Conservation (phyloP, 352 stramenopile genomes). For the Phytophthora pini region DNA sequence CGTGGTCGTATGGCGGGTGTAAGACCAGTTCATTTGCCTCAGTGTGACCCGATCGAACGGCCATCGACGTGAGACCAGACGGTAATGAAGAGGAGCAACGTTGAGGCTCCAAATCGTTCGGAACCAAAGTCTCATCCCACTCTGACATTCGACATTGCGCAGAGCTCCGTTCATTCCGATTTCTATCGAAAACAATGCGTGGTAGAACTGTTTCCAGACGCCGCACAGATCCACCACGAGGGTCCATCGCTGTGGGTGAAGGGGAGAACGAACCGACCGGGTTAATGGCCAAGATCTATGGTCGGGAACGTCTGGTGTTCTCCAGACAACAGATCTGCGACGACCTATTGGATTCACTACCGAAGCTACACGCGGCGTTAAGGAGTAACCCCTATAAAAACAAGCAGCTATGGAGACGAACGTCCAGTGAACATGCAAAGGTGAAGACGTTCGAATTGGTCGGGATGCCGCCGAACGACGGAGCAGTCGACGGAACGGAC, state of each 20-base stretch:
- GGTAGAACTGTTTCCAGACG: not conserved
- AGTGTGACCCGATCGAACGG: not conserved
- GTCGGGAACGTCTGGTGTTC: constrained; percentile 31
- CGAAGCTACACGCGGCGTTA: constrained; percentile 42
- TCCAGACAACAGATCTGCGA: constrained; percentile 36
- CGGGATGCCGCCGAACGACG: constrained; percentile 27
- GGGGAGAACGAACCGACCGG: constrained; percentile 10
- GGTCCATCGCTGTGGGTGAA: constrained; percentile 13
- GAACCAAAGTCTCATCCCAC: constrained; percentile 12
- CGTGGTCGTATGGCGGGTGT: constrained; percentile 10
- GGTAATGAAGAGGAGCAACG: constrained; percentile 23
- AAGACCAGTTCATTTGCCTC: constrained; percentile 1
- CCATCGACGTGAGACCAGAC: constrained; percentile 23
- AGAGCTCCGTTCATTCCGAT: constrained; percentile 16
- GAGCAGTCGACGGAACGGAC: constrained; percentile 23
- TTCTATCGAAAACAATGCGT: not conserved
- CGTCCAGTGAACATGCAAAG: constrained; percentile 5
- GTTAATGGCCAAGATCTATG: constrained; percentile 20
- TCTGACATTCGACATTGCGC: constrained; percentile 15
- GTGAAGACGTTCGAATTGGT: constrained; percentile 47
- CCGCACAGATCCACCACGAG: constrained; percentile 14
- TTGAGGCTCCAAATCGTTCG: constrained; percentile 19
- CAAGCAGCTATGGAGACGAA: constrained; percentile 40
- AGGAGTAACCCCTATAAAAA: constrained; percentile 21
- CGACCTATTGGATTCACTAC: constrained; percentile 35